phyloP scores from a whole-genome alignment of 495 filamentous ascomycete genomes.

The Penicillium lagena region DNA sequence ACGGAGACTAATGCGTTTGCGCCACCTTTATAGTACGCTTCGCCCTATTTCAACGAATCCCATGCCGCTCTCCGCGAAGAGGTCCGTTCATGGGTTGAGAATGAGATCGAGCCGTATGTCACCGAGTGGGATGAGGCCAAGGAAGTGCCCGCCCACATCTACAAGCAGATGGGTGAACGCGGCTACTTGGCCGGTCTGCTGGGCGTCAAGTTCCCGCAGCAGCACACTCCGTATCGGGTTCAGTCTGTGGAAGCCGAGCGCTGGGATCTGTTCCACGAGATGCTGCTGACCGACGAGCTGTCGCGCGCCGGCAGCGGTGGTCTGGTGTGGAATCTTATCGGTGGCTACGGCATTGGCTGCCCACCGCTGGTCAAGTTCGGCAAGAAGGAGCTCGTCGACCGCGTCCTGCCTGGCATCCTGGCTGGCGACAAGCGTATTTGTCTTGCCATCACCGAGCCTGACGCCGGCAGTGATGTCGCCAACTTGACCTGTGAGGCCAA shows the following conservation, averaged over 20 bases:
- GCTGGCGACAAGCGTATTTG: conserved; percentile 95
- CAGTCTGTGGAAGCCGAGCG: conserved; percentile 76
- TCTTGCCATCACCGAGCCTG: conserved; percentile 76
- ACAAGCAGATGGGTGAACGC: conserved; percentile 88
- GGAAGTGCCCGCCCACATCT: conserved; percentile 78
- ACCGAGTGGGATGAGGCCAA: conserved; percentile 96
- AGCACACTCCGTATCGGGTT: conserved; percentile 63
- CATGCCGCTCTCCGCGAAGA: conserved; percentile 87
- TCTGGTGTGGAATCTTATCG: conserved; percentile 96
- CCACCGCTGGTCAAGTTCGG: conserved; percentile 90
- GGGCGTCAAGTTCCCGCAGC: conserved; percentile 67
- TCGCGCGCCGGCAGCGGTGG: conserved; percentile 84
- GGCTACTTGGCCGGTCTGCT: conserved; percentile 89
- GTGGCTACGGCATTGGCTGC: conserved; percentile 89
- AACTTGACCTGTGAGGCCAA: conserved; percentile 94
- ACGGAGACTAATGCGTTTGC: conserved; percentile 6
- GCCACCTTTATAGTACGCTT: conserved; percentile 63
- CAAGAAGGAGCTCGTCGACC: conserved; percentile 80
- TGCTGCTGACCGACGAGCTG: conserved; percentile 89
- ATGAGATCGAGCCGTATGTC: conserved; percentile 83
- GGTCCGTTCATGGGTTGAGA: conserved; percentile 85
- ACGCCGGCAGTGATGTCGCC: conserved; percentile 82
- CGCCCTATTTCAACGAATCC: conserved; percentile 89
- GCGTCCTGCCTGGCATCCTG: conserved; percentile 76
- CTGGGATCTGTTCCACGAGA: conserved; percentile 98